Base-by-base conservation (phyloP, 1,284 basidiomycete genomes). In the Cutaneotrichosporon sp. region DNA sequence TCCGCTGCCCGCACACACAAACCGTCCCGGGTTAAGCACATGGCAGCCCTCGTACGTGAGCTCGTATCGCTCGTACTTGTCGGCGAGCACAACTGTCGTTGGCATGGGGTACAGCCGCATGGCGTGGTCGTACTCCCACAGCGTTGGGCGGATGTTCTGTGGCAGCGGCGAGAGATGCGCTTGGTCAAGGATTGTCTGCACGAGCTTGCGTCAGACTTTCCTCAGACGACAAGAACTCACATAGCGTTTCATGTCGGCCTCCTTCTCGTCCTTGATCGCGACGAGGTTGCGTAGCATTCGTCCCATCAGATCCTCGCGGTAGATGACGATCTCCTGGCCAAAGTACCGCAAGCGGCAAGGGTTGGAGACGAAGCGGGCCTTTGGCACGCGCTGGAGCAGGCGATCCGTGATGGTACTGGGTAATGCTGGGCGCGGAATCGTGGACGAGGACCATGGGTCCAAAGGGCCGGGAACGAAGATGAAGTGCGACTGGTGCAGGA, bases 41-140 rank as follows among this genome's bases (percentile, higher is more conserved):
- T 98, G 96, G 75, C 97, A 99, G 7, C 92, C 93, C 68, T 96
- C 95, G 76, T 99, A 99, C 1, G 95, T 99, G 70, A 98, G 84
- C 73, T 97, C 93, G 79, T 92, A 99, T 42, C 91, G 86, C 75
- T 98, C 95, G 77, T 97, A 98, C 78, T 90, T 93, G 81, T 99
- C 97, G 1, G 97, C 97, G 13, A 99, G 84, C n/a, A 99, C 85
- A 26, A 98, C 90, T 2, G 90, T 86, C 2, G 93, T 96, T 0
- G 97, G 97, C 76, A 98, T 85, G 14, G 97, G 97, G 77, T 99
- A 99, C 31, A 99, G 82, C 5, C 97, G 87, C 51, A 99, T 83
- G 0, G 92, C 83, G 77, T 99, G 94, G 76, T 98, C 96, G 76
- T 88, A 92, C 73, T 98, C 97, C 73, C 92, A 88, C 14, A 97